Evolutionary conservation across 768 basidiomycete genomes (phyloP).

Genomic region (Boletus rubroflammeus): DNA sequence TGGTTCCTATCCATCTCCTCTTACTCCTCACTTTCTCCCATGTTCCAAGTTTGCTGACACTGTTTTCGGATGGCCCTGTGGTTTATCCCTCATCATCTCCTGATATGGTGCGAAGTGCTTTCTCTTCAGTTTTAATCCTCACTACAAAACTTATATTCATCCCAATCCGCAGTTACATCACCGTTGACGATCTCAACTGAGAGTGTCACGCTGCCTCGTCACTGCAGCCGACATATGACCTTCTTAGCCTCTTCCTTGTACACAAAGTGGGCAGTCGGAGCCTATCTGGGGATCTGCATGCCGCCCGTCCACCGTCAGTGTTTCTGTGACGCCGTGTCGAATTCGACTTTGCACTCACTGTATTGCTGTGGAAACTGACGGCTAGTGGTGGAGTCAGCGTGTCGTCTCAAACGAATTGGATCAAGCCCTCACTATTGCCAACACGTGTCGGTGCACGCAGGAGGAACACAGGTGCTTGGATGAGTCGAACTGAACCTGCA

Average conservation of each 20-base stretch:
- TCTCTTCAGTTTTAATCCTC: neutral
- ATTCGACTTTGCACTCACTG: slow-evolving; percentile 41
- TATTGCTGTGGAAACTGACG: slow-evolving; percentile 70
- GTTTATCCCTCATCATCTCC: neutral
- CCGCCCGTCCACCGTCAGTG: slow-evolving; percentile 12
- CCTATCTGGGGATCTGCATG: slow-evolving; percentile 36
- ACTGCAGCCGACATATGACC: slow-evolving; percentile 1
- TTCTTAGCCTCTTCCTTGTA: slow-evolving; percentile 4
- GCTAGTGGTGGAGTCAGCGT: slow-evolving; percentile 37
- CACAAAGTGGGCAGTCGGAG: slow-evolving; percentile 33
- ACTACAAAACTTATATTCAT: slow-evolving; percentile 12
- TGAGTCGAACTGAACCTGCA: slow-evolving; percentile 74
- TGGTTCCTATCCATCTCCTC: slow-evolving; percentile 7
- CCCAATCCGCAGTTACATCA: slow-evolving; percentile 8
- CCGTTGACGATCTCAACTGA: slow-evolving; percentile 25
- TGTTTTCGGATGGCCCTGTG: neutral
- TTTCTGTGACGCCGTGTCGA: slow-evolving; percentile 3
- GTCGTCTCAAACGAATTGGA: slow-evolving; percentile 3
- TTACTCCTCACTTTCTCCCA: slow-evolving; percentile 1
- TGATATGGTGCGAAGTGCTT: neutral
- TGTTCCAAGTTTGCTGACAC: neutral
- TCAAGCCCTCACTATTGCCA: slow-evolving; percentile 68
- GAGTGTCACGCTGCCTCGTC: slow-evolving; percentile 5
- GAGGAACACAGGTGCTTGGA: slow-evolving; percentile 52
- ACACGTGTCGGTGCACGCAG: slow-evolving; percentile 57